Evolutionary conservation across 1,139 yeast genomes (phyloP).

Genomic region (Suhomyces anneliseae): DNA sequence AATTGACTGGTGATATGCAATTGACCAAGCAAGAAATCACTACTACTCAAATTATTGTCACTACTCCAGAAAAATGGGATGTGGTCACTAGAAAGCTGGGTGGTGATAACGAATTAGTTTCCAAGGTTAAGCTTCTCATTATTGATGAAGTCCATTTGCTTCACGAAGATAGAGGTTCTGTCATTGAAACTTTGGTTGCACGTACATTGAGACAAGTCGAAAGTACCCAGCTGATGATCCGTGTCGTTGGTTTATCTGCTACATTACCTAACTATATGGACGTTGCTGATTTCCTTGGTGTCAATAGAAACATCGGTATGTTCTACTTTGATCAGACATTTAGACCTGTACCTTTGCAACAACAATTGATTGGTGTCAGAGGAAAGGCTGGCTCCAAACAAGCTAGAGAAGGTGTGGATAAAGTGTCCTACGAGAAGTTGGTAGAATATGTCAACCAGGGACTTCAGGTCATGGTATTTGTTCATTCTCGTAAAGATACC

Average conservation of each 20-base stretch:
- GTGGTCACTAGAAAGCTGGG: constrained; percentile 89
- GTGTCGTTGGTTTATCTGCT: constrained; percentile 96
- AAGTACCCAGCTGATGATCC: constrained; percentile 87
- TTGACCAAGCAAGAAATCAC: constrained; percentile 79
- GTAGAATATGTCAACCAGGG: constrained; percentile 67
- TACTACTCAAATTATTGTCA: constrained; percentile 86
- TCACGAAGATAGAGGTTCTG: constrained; percentile 98
- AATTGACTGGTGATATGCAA: constrained; percentile 97
- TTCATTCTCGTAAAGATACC: constrained; percentile 93
- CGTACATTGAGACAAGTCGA: constrained; percentile 94
- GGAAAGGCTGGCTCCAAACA: constrained; percentile 74
- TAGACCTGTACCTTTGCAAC: constrained; percentile 92
- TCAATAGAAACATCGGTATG: constrained; percentile 85
- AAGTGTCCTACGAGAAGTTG: constrained; percentile 74
- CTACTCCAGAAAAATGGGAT: constrained; percentile 99
- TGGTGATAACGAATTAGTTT: constrained; percentile 84
- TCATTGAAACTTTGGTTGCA: constrained; percentile 92
- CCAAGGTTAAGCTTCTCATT: constrained; percentile 79
- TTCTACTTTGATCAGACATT: constrained; percentile 92
- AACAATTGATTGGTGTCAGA: constrained; percentile 80
- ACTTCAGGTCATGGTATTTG: constrained; percentile 94
- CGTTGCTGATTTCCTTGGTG: constrained; percentile 94
- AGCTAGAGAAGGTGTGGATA: constrained; percentile 76
- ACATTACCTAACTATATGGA: constrained; percentile 92
- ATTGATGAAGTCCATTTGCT: constrained; percentile 96